Evolutionary conservation across 2,329 filamentous ascomycete species (phyloP), one percentile per base, ranked within the genome.

Genomic region (Cladosporium sp.): DNA sequence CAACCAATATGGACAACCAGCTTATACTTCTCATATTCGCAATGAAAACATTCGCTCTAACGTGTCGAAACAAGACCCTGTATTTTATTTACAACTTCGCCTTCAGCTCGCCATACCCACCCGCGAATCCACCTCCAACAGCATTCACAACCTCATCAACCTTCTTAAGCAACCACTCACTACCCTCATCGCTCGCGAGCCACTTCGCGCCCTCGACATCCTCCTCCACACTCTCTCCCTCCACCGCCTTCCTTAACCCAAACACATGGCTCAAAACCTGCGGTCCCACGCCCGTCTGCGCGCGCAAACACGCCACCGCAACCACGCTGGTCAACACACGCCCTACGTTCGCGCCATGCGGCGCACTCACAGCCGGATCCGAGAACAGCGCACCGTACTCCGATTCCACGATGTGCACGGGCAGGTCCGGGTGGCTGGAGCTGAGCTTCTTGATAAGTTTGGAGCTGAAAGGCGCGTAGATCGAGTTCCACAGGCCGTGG

Each of bases 191-290:
- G 35, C 83, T 83, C 1, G 87, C 87, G 71, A 89, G 76, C 88
- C 88, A 90, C 68, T 83, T 77, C 4, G 76, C 87, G 69, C 90
- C 87, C 65, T 82, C 74, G 5, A 78, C 86, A 70, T 89, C 85
- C 65, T 84, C 78, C 29, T 80, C 79, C 58, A 81, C 80, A 60
- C 78, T 75, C 23, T 80, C 81, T 1, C 92, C 88, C 69, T 90
- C 87, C 61, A 90, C 83, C 0, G 87, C 90, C 80, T 95, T 95
- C 66, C 90, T 79, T 78, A 96, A 75, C 0, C 92, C 92, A 79
- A 93, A 94, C 0, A 95, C 83, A 78, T 96, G 92, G 70, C 89
- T 92, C 21, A 90, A 79, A 14, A 96, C 91, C 81, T 95, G 92
- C 1, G 91, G 92, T 0, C 88, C 92, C 0, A 95, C 92, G 0